Conservation (phyloP, 2,329 filamentous ascomycete species). For the Arthrobotrys conoides region DNA sequence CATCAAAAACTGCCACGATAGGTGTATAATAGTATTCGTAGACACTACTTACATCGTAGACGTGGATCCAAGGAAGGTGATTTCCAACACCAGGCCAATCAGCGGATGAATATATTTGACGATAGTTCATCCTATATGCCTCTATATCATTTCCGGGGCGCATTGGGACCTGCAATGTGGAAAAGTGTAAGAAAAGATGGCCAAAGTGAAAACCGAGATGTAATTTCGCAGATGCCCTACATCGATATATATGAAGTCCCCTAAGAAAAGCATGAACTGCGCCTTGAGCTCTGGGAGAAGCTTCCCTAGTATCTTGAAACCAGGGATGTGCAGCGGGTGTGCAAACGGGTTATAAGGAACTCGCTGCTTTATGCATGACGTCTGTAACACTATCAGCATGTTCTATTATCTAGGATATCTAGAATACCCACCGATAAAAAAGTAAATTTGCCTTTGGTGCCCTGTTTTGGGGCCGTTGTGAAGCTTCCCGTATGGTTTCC, state of each 20-base stretch:
- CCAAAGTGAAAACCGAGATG: neutral
- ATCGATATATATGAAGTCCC: constrained; percentile 92
- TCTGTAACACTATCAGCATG: constrained; percentile 66
- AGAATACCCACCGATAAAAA: constrained; percentile 78
- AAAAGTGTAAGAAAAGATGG: neutral
- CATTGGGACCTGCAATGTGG: constrained; percentile 38
- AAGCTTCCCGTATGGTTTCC: constrained; percentile 90
- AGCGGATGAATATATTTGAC: constrained; percentile 94
- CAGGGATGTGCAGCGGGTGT: constrained; percentile 85
- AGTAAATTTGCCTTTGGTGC: constrained; percentile 80
- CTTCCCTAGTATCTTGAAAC: constrained; percentile 81
- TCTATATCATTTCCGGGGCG: constrained; percentile 49
- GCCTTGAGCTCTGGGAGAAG: constrained; percentile 79
- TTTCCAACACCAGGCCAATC: constrained; percentile 84
- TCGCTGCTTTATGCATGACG: constrained; percentile 90
- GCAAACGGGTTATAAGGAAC: constrained; percentile 90
- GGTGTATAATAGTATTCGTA: neutral
- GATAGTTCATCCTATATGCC: constrained; percentile 72
- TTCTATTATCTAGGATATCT: neutral
- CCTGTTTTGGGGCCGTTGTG: constrained; percentile 79
- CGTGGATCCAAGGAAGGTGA: constrained; percentile 96
- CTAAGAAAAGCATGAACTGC: constrained; percentile 85
- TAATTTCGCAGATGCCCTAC: constrained; percentile 69
- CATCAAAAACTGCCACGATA: neutral
- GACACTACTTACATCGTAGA: constrained; percentile 74